Percentiles rank a stretch among this genome's conserved stretches.
phyloP scores from a whole-genome alignment of 495 filamentous ascomycete species.

The Aspergillus funiculosus region DNA sequence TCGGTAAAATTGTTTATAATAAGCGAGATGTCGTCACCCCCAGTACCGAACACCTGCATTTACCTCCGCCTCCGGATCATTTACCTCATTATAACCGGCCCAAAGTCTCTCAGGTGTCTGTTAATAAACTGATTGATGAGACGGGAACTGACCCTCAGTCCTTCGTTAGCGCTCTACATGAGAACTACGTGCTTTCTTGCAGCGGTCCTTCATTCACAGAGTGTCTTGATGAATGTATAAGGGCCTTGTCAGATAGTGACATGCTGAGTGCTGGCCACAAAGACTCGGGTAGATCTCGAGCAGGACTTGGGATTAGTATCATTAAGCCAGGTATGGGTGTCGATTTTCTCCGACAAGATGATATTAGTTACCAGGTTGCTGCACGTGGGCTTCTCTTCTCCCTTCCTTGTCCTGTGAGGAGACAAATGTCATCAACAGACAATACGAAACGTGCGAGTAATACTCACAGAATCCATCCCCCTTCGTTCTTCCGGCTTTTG shows the following conservation, averaged over 20 bases:
- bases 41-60: constrained; percentile 20
- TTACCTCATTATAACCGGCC: constrained; percentile 56
- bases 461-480: constrained; percentile 82
- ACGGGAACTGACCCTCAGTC: constrained; percentile 84
- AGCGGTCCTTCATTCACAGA: constrained; percentile 53
- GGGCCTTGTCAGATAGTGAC: constrained; percentile 82
- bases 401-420: constrained; percentile 77
- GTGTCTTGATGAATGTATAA: constrained; percentile 70
- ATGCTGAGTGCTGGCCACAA: constrained; percentile 52
- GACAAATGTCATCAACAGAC: constrained; percentile 37
- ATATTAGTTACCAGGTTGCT: constrained; percentile 84
- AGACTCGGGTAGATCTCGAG: constrained; percentile 23
- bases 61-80: constrained; percentile 54
- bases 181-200: constrained; percentile 88
- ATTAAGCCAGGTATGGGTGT: constrained; percentile 46
- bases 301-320: constrained; percentile 34
- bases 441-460: constrained; percentile 38
- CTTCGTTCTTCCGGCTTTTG: constrained; percentile 71
- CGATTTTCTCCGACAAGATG: constrained; percentile 79
- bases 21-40: constrained; percentile 55
- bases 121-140: constrained; percentile 76
- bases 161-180: constrained; percentile 87
- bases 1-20: constrained; percentile 93
- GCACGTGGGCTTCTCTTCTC: constrained; percentile 77
- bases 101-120: constrained; percentile 61